These are phyloP conservation scores for Solioccasus polychromus DNA, from an alignment of 768 basidiomycete species.

Conservation along the genomic window DNA sequence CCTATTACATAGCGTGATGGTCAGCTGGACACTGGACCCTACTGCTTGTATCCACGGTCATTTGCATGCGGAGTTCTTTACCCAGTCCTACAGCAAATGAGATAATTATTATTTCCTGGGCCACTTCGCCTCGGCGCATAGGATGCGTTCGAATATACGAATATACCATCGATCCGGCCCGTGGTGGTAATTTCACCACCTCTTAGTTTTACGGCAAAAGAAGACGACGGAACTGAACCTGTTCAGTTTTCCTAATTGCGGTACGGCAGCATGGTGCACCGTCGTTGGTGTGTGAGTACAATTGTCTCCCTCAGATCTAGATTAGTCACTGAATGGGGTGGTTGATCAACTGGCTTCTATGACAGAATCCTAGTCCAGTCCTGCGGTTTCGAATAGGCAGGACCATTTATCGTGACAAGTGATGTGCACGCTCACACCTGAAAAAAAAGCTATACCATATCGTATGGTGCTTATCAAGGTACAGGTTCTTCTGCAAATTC, in stretches of 20 bases:
- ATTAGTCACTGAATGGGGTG: too few species aligned
- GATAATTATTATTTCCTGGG: too few species aligned
- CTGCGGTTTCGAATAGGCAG: constrained; percentile 29
- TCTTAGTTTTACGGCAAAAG: too few species aligned
- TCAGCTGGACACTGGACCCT: too few species aligned
- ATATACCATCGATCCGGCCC: too few species aligned
- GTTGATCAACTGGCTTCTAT: background rate
- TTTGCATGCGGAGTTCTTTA: too few species aligned
- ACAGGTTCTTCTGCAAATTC: background rate
- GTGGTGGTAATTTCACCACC: too few species aligned
- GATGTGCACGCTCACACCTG: background rate
- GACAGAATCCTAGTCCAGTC: constrained; percentile 28
- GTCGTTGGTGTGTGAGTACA: constrained; percentile 16
- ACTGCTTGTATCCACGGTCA: too few species aligned
- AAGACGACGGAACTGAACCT: background rate
- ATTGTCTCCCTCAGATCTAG: background rate
- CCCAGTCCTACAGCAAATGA: too few species aligned
- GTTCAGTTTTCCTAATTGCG: constrained; percentile 3
- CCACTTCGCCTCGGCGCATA: background rate
- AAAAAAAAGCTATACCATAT: constrained; percentile 24
- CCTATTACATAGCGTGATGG: too few species aligned
- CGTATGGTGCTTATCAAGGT: constrained; percentile 41
- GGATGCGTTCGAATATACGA: constrained; percentile 1
- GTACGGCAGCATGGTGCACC: constrained; percentile 18
- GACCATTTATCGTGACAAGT: background rate